Evolutionary conservation across 2,329 filamentous ascomycete species (phyloP), one percentile per base, ranked within the genome.

Genomic region (Stromatinia cepivora): DNA sequence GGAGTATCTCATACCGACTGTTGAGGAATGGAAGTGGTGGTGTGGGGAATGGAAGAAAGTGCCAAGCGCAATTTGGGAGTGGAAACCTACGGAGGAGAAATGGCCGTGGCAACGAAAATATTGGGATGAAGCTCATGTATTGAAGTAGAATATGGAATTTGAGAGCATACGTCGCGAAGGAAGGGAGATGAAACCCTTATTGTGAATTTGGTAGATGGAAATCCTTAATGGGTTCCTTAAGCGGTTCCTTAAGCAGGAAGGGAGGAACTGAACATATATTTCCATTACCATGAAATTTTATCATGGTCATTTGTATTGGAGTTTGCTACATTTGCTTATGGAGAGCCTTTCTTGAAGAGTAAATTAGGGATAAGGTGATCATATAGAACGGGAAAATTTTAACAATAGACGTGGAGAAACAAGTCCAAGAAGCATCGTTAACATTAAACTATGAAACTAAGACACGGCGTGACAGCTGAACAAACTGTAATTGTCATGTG

Each of bases 11-110:
- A 13, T 39, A 13, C 61, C 46, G 4, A 63, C 46, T 2, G 31
- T 3, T 1, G 46, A 50, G 3, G 61, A 63, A 22, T 63, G 61
- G 61, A 63, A 28, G 2, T 63, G 61, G 61, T 63, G 61, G 61
- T 28, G n/a, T 1, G 61, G 46, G 2, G 61, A 63, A 8, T 63
- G 46, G 61, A 63, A 25, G 61, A 63, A 52, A 39, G 46, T 63
- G 46, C 61, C 61, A n/a, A 31, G 61, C 2, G 31, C 34, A n/a
- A 39, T 63, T 52, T 0, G 61, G 31, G 61, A 42, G 31, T 63
- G 61, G 61, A 52, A 39, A 52, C 31, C 46, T 2, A 28, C 2
- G 0, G 61, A 63, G 61, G 61, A 63, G 46, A 2, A 5, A 20
- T 63, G 61, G 61, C 61, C 61, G 3, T 63, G 61, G 61, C 61